Percentiles rank a stretch among this genome's conserved stretches.
Evolutionary conservation across 2,329 filamentous ascomycete species (phyloP).

Genomic region (Trichoderma sp.): DNA sequence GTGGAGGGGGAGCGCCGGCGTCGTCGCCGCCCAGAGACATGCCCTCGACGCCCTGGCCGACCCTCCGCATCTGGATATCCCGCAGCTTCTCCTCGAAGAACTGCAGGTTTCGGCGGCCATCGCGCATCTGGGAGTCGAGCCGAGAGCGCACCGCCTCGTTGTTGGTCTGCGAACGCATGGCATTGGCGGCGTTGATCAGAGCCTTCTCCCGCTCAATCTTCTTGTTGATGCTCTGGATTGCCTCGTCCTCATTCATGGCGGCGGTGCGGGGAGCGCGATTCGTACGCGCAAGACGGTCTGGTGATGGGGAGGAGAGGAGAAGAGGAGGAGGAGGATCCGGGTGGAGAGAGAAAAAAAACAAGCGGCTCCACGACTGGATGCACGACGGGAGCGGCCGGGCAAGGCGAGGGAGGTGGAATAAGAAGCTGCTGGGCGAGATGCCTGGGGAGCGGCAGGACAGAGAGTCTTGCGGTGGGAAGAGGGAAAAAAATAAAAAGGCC

Average conservation of each 20-base stretch:
- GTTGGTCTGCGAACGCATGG: conserved; percentile 93
- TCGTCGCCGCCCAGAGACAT: conserved; percentile 61
- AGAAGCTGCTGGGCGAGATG: conserved; percentile 14
- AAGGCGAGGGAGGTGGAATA: not conserved
- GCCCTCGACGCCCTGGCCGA: conserved; percentile 64
- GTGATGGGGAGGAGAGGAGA: conserved; percentile 16
- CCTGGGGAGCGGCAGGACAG: not conserved
- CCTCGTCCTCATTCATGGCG: conserved; percentile 63
- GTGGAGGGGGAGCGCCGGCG: conserved; percentile 59
- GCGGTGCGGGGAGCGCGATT: conserved; percentile 39
- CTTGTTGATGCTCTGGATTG: conserved; percentile 77
- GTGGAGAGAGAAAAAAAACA: conserved; percentile 5
- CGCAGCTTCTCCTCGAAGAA: conserved; percentile 92
- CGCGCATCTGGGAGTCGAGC: conserved; percentile 90
- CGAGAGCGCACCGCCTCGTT: conserved; percentile 88
- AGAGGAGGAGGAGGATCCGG: conserved; percentile 18
- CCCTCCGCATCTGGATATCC: conserved; percentile 80
- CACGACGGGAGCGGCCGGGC: conserved; percentile 2
- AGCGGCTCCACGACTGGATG: conserved; percentile 11
- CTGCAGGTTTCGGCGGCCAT: conserved; percentile 87
- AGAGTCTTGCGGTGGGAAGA: conserved; percentile 14
- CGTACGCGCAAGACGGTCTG: conserved; percentile 39
- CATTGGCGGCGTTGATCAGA: conserved; percentile 88
- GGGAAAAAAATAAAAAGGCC: conserved; percentile 7
- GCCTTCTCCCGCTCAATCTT: conserved; percentile 98